A percentile compares a stretch with the other conserved stretches of the same genome.
These are phyloP conservation scores for Ustilago crameri DNA, from an alignment of 1,284 basidiomycete species.

Conservation along the genomic window DNA sequence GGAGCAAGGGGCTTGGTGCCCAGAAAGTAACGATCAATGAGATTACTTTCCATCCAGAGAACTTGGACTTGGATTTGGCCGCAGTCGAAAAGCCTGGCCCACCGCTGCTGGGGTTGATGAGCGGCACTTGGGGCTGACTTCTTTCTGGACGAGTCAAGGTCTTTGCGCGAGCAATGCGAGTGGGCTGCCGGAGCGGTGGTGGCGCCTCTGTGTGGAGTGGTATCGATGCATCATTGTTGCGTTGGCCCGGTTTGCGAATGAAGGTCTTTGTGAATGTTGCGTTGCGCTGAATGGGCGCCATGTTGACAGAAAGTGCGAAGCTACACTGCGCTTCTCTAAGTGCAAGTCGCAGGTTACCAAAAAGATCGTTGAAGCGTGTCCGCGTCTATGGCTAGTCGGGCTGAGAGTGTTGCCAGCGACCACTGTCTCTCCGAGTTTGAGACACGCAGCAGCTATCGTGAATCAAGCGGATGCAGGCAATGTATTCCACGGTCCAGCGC, in stretches of 20 bases:
- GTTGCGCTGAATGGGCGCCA: slow-evolving; percentile 45
- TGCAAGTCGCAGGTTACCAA: slow-evolving; percentile 1
- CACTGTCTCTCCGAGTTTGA: no score
- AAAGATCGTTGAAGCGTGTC: not conserved
- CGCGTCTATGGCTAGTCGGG: not conserved
- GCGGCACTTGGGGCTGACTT: slow-evolving; percentile 75
- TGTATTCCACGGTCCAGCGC: no score
- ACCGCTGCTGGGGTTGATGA: slow-evolving; percentile 75
- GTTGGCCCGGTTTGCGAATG: slow-evolving; percentile 56
- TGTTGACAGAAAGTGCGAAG: slow-evolving; percentile 7
- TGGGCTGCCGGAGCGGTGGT: slow-evolving; percentile 64
- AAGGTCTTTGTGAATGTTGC: slow-evolving; percentile 61
- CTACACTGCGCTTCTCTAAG: not conserved
- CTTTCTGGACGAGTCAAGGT: slow-evolving; percentile 79
- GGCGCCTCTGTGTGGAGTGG: slow-evolving; percentile 61
- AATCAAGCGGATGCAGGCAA: no score
- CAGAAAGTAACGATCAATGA: slow-evolving; percentile 61
- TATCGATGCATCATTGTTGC: slow-evolving; percentile 54
- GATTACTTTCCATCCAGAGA: slow-evolving; percentile 55
- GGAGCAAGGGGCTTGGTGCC: slow-evolving; percentile 67
- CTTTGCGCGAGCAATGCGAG: slow-evolving; percentile 68
- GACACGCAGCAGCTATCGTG: no score
- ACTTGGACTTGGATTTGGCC: slow-evolving; percentile 13
- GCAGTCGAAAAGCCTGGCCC: slow-evolving; percentile 41
- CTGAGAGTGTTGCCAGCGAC: no score